These are phyloP conservation scores for Cryptococcus sp. DNA, from an alignment of 1,284 basidiomycete species.

Conservation along the genomic window DNA sequence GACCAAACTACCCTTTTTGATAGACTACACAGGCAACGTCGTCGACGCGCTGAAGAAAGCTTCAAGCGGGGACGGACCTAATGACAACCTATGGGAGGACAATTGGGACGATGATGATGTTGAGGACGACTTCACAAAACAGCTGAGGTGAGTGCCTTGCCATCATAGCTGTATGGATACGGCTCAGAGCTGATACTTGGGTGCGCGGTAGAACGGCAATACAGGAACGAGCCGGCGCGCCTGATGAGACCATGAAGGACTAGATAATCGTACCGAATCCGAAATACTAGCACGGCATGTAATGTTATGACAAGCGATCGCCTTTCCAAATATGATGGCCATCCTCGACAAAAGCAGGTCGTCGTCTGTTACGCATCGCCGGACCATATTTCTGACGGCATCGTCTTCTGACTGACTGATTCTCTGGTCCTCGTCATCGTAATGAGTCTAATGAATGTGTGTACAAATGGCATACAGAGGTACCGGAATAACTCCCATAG, in stretches of 20 bases:
- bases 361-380: too few relatives aligned
- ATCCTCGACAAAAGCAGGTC: too few relatives aligned
- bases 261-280: slow-evolving; percentile 11
- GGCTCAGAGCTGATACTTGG: background rate
- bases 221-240: slow-evolving; percentile 36
- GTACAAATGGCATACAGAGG: too few relatives aligned
- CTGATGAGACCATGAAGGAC: slow-evolving; percentile 48
- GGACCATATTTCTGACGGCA: too few relatives aligned
- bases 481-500: too few relatives aligned
- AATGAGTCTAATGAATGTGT: too few relatives aligned
- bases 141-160: slow-evolving; percentile 71
- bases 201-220: slow-evolving; percentile 36
- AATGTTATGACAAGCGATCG: background rate
- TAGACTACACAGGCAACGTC: slow-evolving; percentile 33
- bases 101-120: slow-evolving; percentile 99
- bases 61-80: slow-evolving; percentile 22
- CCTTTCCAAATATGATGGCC: too few relatives aligned
- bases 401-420: too few relatives aligned
- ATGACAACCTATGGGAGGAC: slow-evolving; percentile 85
- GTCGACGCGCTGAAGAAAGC: slow-evolving; percentile 40
- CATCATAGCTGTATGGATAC: background rate
- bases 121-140: slow-evolving; percentile 94
- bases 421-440: too few relatives aligned
- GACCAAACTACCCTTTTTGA: background rate
- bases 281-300: slow-evolving; percentile 1